Evolutionary conservation across 1,139 yeast genomes (phyloP).

Genomic region (Kodamaea suecica): DNA sequence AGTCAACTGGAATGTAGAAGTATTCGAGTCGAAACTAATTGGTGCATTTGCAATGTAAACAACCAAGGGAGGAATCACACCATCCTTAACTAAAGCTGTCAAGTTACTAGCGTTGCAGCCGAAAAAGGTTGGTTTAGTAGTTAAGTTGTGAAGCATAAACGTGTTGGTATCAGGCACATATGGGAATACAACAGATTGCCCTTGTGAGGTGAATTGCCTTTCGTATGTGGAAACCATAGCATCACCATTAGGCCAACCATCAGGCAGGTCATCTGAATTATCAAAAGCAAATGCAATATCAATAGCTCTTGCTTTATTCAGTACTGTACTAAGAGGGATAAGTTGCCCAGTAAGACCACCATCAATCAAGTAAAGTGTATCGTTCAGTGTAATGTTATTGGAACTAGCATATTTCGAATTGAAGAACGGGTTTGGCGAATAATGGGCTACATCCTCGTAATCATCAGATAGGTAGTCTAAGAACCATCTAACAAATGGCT

Average conservation of each 20-base stretch:
- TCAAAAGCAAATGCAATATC: conserved; percentile 41
- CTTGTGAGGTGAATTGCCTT: conserved; percentile 65
- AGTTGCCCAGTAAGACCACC: conserved; percentile 44
- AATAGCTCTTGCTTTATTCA: conserved; percentile 34
- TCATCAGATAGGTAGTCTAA: conserved; percentile 43
- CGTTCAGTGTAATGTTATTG: conserved; percentile 25
- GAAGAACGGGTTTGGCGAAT: conserved; percentile 51
- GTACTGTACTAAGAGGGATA: conserved; percentile 35
- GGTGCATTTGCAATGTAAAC: conserved; percentile 80
- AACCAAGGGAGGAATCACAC: conserved; percentile 60
- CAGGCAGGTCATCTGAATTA: conserved; percentile 37
- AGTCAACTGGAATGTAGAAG: conserved; percentile 66
- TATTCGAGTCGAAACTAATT: conserved; percentile 63
- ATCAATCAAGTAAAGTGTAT: conserved; percentile 38
- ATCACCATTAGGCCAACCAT: conserved; percentile 42
- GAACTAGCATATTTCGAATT: conserved; percentile 39
- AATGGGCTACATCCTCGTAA: conserved; percentile 38
- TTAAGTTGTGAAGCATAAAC: conserved; percentile 51
- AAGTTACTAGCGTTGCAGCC: conserved; percentile 77
- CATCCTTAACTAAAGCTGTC: conserved; percentile 37
- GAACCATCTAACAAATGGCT: conserved; percentile 43
- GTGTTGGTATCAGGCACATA: conserved; percentile 77
- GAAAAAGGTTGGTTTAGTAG: conserved; percentile 72
- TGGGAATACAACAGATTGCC: conserved; percentile 70
- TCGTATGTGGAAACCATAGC: conserved; percentile 50